phyloP scores from a whole-genome alignment of 352 stramenopile genomes.

The Phytophthora pistaciae region DNA sequence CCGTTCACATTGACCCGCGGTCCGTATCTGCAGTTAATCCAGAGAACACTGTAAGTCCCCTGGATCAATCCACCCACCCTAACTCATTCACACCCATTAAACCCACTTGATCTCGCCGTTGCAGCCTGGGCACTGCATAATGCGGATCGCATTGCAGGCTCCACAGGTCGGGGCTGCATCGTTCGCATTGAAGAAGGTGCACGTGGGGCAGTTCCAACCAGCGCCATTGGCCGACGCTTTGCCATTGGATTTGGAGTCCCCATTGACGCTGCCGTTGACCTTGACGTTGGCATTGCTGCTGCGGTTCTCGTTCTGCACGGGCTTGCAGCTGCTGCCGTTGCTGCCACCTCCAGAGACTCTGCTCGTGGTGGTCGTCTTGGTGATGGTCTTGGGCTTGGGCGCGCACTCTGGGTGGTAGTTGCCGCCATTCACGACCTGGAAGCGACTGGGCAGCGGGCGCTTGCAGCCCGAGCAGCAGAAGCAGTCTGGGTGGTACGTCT shows the following conservation, averaged over 20 bases:
- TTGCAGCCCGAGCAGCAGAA: slow-evolving; percentile 61
- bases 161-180: slow-evolving; percentile 32
- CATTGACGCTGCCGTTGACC: slow-evolving; percentile 1
- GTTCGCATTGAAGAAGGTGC: slow-evolving; percentile 48
- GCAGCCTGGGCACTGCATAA: slow-evolving; percentile 39
- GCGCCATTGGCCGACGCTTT: slow-evolving; percentile 3
- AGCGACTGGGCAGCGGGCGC: slow-evolving; percentile 38
- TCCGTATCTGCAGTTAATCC: slow-evolving; percentile 26
- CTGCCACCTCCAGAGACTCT: slow-evolving; percentile 3
- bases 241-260: neutral
- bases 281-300: slow-evolving; percentile 23
- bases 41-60: neutral
- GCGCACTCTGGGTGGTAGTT: slow-evolving; percentile 55
- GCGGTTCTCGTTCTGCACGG: slow-evolving; percentile 18
- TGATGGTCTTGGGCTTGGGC: slow-evolving; percentile 32
- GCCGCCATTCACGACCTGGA: slow-evolving; percentile 46
- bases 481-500: slow-evolving; percentile 56
- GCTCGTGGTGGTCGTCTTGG: slow-evolving; percentile 25
- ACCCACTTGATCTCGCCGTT: slow-evolving; percentile 41
- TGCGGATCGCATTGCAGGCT: slow-evolving; percentile 31
- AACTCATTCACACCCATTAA: neutral
- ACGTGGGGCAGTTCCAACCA: slow-evolving; percentile 44
- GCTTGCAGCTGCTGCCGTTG: no score
- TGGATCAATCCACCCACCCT: neutral
- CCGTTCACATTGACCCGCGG: slow-evolving; percentile 47